These are phyloP conservation scores for Tubosaeta sp. DNA, from an alignment of 768 basidiomycete species.

Conservation along the genomic window DNA sequence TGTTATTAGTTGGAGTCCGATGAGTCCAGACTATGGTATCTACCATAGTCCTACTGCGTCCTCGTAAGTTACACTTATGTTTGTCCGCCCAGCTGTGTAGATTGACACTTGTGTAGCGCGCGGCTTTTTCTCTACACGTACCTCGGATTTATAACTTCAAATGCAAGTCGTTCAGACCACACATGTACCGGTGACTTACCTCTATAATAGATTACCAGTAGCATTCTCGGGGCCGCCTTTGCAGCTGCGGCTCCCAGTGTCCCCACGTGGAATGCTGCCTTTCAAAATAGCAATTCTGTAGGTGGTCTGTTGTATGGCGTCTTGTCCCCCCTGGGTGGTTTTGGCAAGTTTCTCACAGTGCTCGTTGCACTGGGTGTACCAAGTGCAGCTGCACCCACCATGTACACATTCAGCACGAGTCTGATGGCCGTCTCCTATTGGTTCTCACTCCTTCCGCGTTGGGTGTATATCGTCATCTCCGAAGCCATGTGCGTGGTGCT, in stretches of 20 bases:
- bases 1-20: conserved; percentile 40
- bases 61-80: conserved; percentile 39
- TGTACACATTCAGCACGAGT: conserved; percentile 52
- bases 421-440: conserved; percentile 36
- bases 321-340: conserved; percentile 37
- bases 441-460: conserved; percentile 41
- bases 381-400: conserved; percentile 54
- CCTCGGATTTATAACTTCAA: conserved; percentile 39
- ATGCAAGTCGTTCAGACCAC: conserved; percentile 25
- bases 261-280: conserved; percentile 38
- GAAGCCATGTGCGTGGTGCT: conserved; percentile 38
- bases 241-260: conserved; percentile 38
- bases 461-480: conserved; percentile 42
- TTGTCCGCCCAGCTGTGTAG: neutral
- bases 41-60: conserved; percentile 54
- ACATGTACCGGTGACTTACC: neutral
- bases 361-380: conserved; percentile 51
- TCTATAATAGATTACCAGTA: conserved; percentile 32
- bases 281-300: conserved; percentile 38
- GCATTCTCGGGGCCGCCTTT: conserved; percentile 46
- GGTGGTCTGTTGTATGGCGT: conserved; percentile 42
- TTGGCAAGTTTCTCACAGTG: conserved; percentile 46
- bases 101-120: conserved; percentile 19
- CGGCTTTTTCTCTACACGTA: conserved; percentile 46
- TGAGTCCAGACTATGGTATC: conserved; percentile 47